Conservation (phyloP, 495 filamentous ascomycete genomes). For the Xylaria longipes region DNA sequence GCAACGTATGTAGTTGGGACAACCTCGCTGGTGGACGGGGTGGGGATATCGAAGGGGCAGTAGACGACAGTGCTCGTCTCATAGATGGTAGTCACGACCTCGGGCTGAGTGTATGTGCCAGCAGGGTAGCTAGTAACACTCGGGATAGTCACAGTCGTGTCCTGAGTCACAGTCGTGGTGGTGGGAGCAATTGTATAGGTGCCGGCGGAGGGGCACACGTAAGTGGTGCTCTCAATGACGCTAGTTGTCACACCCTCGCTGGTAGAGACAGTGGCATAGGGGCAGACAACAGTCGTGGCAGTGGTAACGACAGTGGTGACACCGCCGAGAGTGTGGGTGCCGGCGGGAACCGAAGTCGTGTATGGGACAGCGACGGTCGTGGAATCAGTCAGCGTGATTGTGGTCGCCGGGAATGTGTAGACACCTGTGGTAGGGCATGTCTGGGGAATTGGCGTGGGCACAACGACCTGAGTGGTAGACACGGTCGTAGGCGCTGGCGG, state of each 20-base stretch:
- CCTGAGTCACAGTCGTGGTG: conserved; percentile 63
- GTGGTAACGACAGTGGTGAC: conserved; percentile 76
- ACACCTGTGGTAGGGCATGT: conserved; percentile 73
- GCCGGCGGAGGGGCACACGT: conserved; percentile 77
- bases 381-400: conserved; percentile 67
- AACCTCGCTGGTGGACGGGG: conserved; percentile 37
- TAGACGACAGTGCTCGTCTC: conserved; percentile 70
- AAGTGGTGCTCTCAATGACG: conserved; percentile 74
- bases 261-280: conserved; percentile 70
- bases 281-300: conserved; percentile 74
- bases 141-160: conserved; percentile 68
- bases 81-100: conserved; percentile 70
- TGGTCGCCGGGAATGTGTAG: conserved; percentile 83
- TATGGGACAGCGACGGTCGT: conserved; percentile 72
- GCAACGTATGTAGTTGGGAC: conserved; percentile 33
- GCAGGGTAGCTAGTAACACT: conserved; percentile 68
- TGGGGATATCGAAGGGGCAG: conserved; percentile 69
- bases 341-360: conserved; percentile 66
- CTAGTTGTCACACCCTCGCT: conserved; percentile 69
- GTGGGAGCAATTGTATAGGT: conserved; percentile 81
- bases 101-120: conserved; percentile 76
- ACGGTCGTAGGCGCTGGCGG: conserved; percentile 38
- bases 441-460: conserved; percentile 72
- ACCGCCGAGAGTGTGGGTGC: conserved; percentile 76
- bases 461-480: conserved; percentile 44